Evolutionary conservation across 225 moss, liverwort and hornwort genomes (phyloP).

Genomic region (Sphagnum tenellum): DNA sequence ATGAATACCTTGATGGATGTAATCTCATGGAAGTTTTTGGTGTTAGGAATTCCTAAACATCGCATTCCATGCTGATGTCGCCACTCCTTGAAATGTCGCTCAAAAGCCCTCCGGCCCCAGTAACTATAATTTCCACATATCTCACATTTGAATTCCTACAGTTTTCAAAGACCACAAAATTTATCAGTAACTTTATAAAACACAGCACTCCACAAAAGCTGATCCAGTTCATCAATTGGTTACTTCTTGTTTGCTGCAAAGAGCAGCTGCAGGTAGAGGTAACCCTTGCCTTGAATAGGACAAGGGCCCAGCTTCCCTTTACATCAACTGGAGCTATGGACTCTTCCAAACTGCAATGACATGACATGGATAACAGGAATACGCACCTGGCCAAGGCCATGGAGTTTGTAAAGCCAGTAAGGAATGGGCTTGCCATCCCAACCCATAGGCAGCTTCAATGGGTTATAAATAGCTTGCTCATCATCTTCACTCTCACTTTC

Average conservation of each 20-base stretch:
- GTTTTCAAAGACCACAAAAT: background rate
- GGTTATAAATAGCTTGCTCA: conserved; percentile 91
- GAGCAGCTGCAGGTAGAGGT: too few species aligned
- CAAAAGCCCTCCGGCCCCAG: conserved; percentile 86
- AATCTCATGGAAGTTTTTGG: conserved; percentile 85
- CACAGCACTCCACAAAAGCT: too few species aligned
- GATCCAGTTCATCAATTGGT: too few species aligned
- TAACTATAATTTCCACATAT: conserved; percentile 89
- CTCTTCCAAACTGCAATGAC: too few species aligned
- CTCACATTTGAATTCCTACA: conserved; percentile 92
- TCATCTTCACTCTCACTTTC: conserved; percentile 98
- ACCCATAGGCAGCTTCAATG: conserved; percentile 88
- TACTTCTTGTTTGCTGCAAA: too few species aligned
- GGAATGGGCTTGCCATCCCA: conserved; percentile 98
- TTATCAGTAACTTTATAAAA: background rate
- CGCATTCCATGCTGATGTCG: conserved; percentile 96
- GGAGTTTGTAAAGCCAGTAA: conserved; percentile 89
- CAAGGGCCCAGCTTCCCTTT: too few species aligned
- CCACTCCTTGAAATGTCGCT: conserved; percentile 93
- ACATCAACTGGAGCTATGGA: too few species aligned
- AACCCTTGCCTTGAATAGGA: too few species aligned
- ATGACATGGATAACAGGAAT: background rate
- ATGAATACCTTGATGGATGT: conserved; percentile 66
- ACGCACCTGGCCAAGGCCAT: conserved; percentile 84
- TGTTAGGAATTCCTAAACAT: conserved; percentile 77